Conservation (phyloP, 805 yeast species). For the Millerago galiae region DNA sequence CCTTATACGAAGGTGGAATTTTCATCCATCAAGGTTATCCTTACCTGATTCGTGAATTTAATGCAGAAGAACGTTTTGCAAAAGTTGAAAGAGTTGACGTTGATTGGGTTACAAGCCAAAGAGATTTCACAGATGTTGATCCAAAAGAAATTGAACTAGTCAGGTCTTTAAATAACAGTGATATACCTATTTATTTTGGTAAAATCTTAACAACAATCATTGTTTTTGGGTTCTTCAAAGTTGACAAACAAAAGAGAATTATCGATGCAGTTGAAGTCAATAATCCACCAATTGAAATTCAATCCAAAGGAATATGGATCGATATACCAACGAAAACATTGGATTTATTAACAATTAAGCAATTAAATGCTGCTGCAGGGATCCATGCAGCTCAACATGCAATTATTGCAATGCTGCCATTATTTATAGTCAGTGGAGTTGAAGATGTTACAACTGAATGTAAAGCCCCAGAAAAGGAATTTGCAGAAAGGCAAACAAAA, state of each 20-base stretch:
- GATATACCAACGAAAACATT: constrained; percentile 71
- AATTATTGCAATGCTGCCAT: constrained; percentile 70
- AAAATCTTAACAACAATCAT: constrained; percentile 60
- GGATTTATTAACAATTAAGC: constrained; percentile 48
- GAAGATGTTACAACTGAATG: constrained; percentile 89
- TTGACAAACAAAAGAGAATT: constrained; percentile 70
- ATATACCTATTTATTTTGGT: constrained; percentile 70
- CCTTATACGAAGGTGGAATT: constrained; percentile 88
- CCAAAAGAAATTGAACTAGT: constrained; percentile 67
- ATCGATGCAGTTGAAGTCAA: constrained; percentile 90
- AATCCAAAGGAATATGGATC: constrained; percentile 86
- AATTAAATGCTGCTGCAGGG: constrained; percentile 74
- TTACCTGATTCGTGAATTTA: constrained; percentile 78
- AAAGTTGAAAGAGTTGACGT: constrained; percentile 84
- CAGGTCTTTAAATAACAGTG: constrained; percentile 43
- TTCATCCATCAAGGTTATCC: constrained; percentile 92
- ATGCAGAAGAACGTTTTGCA: constrained; percentile 72
- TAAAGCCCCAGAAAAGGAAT: constrained; percentile 95
- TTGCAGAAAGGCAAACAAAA: constrained; percentile 64
- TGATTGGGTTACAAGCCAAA: constrained; percentile 87
- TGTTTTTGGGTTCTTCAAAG: constrained; percentile 91
- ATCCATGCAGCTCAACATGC: constrained; percentile 98
- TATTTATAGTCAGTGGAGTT: constrained; percentile 62
- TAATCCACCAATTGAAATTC: constrained; percentile 69
- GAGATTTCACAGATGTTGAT: constrained; percentile 92